Evolutionary conservation across 305 asterid species (phyloP), one percentile per base, ranked within the genome.

Genomic region (Fraxinus velutina): DNA sequence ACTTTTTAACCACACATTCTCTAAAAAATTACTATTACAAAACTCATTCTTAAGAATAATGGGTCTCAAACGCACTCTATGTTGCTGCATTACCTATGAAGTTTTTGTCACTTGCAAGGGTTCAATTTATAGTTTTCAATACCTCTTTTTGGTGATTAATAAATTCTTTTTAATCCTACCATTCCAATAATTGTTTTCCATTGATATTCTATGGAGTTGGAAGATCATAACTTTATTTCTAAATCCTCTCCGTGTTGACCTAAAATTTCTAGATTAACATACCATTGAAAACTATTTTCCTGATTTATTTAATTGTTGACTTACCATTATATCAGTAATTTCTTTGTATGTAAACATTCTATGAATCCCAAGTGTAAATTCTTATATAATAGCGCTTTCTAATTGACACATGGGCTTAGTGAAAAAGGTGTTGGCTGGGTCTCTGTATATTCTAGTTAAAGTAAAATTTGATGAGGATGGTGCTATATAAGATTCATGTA

Each of bases 31-130:
- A 36, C 42, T 6, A 36, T 36, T 36, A 36, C 42, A 36, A 34
- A 36, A 36, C 42, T 36, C 9, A 6, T 34, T 34, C 42, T 36
- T 36, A 36, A 36, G 10, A 36, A 36, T 36, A 6, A 36, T 36
- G 42, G 42, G 42, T 36, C 10, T 34, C 39, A 34, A 33, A 34
- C 39, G 6, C 39, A 34, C 8, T 5, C 10, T 36, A 36, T 36
- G 42, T n/a, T 62, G 37, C 32, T 77, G 81, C 80, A 71, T 72
- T 82, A 76, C 33, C 73, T 76, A 32, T 75, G 36, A 37, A 73
- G 80, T 66, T 66, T 64, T 29, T 66, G 36, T 64, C 73, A 64
- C 73, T 27, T 8, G 12, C 73, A 83, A 78, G 66, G 70, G 60
- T 57, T 57, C 72, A 21, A 64, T 22, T 30, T 22, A 8, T 64